A percentile compares a stretch with the other conserved stretches of the same genome.
phyloP scores from a whole-genome alignment of 2,329 filamentous ascomycete species.

The Magnaporthiopsis incrustans region DNA sequence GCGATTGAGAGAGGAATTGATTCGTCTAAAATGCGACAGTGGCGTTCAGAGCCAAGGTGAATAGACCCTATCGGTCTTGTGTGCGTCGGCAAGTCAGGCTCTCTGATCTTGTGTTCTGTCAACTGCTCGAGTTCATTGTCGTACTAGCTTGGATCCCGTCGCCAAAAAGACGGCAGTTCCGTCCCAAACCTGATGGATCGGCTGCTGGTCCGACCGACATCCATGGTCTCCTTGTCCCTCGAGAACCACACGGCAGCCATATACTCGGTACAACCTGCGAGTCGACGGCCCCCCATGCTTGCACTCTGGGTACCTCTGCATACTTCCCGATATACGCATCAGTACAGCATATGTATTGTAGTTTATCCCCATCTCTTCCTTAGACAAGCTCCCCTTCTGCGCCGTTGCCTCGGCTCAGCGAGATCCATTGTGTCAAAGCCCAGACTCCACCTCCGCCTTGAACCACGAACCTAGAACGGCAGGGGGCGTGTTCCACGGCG shows the following conservation, averaged over 20 bases:
- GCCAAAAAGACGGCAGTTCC: neutral
- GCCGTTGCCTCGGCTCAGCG: neutral
- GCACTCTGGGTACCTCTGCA: neutral
- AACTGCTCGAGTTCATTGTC: neutral
- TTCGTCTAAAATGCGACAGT: neutral
- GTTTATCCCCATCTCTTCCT: too few species aligned
- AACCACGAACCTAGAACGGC: neutral
- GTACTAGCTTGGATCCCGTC: neutral
- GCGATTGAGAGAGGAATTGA: neutral
- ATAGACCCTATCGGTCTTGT: too few species aligned
- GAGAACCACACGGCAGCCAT: neutral
- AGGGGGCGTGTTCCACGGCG: conserved; percentile 2
- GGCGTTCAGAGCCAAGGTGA: too few species aligned
- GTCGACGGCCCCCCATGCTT: neutral
- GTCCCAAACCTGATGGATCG: neutral
- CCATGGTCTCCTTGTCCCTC: too few species aligned
- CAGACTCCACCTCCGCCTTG: neutral
- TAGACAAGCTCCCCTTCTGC: too few species aligned
- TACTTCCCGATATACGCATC: too few species aligned
- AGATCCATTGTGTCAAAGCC: neutral
- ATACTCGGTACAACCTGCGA: neutral
- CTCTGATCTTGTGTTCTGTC: neutral
- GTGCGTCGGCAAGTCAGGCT: neutral
- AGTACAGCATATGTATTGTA: too few species aligned
- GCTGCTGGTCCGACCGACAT: neutral